Evolutionary conservation across 1,284 basidiomycete genomes (phyloP).

Genomic region (Ustilago bromivora): DNA sequence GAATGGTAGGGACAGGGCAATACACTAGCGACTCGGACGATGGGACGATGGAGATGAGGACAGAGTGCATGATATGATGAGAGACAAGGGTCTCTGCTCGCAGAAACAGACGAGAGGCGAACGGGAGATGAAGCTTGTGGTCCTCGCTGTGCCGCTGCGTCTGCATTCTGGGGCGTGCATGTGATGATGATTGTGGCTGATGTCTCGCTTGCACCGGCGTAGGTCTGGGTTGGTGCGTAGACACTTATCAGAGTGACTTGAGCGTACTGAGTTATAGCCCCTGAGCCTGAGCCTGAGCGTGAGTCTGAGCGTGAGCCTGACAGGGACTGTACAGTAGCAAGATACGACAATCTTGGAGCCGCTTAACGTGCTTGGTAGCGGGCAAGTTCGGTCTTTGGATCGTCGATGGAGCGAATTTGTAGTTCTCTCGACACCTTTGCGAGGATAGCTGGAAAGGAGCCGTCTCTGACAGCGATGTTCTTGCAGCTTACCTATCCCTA

Average conservation of each 20-base stretch:
- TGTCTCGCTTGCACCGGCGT: neutral
- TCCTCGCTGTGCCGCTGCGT: neutral
- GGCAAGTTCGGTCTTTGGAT: neutral
- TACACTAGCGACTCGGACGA: too few species aligned
- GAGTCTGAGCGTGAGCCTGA: too few species aligned
- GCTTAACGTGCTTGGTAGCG: neutral
- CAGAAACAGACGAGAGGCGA: neutral
- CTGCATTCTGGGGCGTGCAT: neutral
- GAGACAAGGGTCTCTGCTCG: constrained; percentile 22
- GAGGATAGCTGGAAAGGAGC: neutral
- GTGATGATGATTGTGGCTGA: constrained; percentile 7
- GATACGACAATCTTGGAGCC: too few species aligned
- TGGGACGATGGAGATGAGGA: neutral
- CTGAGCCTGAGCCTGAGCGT: neutral
- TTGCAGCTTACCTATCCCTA: neutral
- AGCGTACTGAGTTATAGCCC: neutral
- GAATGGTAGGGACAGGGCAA: too few species aligned
- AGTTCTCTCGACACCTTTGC: neutral
- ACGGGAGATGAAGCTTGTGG: neutral
- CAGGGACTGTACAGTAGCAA: too few species aligned
- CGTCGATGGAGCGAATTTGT: neutral
- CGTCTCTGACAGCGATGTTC: neutral
- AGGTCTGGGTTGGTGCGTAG: neutral
- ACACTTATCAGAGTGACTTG: neutral
- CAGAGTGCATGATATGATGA: neutral